Conservation (phyloP, 306 rosid genomes). For the Vigna angularis region DNA sequence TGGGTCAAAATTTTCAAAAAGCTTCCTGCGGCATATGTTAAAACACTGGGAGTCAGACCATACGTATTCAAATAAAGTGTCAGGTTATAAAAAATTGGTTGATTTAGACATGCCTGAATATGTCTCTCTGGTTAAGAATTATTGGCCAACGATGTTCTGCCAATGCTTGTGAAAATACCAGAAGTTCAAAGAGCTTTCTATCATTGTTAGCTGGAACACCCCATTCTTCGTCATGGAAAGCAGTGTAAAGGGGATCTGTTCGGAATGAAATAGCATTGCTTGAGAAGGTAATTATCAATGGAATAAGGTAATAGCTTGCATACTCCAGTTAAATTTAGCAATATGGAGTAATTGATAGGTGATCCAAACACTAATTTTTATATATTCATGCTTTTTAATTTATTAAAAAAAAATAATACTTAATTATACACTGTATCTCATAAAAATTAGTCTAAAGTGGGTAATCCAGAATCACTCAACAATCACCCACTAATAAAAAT, state of each 20-base stretch:
- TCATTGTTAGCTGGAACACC: slow-evolving; percentile 82
- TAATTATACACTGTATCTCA: too few species aligned
- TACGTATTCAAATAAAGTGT: background rate
- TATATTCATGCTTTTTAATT: too few species aligned
- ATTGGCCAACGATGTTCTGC: slow-evolving; percentile 90
- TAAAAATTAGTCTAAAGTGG: too few species aligned
- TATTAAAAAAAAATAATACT: too few species aligned
- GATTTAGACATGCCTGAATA: slow-evolving; percentile 64
- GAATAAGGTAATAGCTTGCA: background rate
- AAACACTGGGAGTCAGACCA: slow-evolving; percentile 30
- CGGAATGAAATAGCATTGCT: slow-evolving; percentile 35
- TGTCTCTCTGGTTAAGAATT: slow-evolving; percentile 70
- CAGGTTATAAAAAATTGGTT: background rate
- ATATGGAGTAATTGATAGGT: background rate
- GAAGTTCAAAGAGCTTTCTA: slow-evolving; percentile 80
- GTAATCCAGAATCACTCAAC: too few species aligned
- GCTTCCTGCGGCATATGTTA: slow-evolving; percentile 60
- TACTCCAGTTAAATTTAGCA: background rate
- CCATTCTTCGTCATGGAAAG: slow-evolving; percentile 95
- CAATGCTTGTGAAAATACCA: slow-evolving; percentile 82
- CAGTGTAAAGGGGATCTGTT: slow-evolving; percentile 71
- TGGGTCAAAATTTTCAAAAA: slow-evolving; percentile 75
- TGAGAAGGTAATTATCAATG: slow-evolving; percentile 15
- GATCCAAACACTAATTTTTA: background rate
- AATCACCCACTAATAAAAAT: background rate